Percentiles rank a stretch among this genome's conserved stretches.
phyloP scores from a whole-genome alignment of 2,329 filamentous ascomycete species.

The Ilyonectria sp. region DNA sequence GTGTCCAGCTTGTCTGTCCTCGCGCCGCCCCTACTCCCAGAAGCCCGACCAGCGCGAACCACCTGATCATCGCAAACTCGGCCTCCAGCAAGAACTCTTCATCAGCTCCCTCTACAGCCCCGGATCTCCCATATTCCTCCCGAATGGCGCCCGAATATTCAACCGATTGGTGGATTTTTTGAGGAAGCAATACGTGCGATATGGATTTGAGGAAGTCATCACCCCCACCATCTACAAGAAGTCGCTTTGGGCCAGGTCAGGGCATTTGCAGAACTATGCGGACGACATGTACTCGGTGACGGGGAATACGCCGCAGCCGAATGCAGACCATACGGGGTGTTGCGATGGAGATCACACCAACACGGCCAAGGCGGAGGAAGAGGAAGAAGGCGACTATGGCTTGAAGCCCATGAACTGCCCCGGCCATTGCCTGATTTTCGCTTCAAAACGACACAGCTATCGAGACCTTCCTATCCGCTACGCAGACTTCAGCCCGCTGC shows the following conservation, averaged over 20 bases:
- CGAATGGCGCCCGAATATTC: conserved; percentile 86
- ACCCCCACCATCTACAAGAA: conserved; percentile 94
- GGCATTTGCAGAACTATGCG: conserved; percentile 90
- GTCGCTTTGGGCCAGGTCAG: conserved; percentile 87
- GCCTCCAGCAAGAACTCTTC: conserved; percentile 81
- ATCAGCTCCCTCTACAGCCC: conserved; percentile 85
- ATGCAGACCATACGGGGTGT: conserved; percentile 40
- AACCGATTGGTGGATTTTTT: conserved; percentile 87
- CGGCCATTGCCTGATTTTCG: conserved; percentile 89
- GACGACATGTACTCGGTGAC: conserved; percentile 93
- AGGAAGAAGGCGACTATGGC: conserved; percentile 81
- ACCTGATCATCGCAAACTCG: conserved; percentile 74
- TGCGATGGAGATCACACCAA: conserved; percentile 50
- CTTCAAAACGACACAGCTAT: conserved; percentile 80
- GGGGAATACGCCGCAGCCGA: conserved; percentile 58
- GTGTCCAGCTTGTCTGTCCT: conserved; percentile 51
- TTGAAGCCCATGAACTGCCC: conserved; percentile 96
- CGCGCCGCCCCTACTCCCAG: conserved; percentile 51
- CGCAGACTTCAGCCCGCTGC: conserved; percentile 90
- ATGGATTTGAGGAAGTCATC: conserved; percentile 90
- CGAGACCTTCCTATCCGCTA: conserved; percentile 86
- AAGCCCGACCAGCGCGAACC: conserved; percentile 50
- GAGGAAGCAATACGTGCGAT: conserved; percentile 85
- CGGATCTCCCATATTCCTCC: conserved; percentile 87
- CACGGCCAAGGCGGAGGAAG: conserved; percentile 58